phyloP scores from a whole-genome alignment of 1,284 basidiomycete genomes.

The Puccinia coronata region DNA sequence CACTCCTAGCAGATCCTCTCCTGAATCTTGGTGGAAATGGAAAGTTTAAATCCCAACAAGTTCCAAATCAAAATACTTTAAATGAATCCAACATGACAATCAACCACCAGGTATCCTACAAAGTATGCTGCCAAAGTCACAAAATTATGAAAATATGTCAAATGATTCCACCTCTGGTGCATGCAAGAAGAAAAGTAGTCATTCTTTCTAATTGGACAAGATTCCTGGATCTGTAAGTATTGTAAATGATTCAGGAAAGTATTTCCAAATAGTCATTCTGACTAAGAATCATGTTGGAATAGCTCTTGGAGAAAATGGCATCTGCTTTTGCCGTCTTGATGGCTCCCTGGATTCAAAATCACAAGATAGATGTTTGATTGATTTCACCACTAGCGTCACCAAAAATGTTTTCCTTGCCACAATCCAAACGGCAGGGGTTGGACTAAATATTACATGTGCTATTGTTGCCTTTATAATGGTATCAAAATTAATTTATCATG shows the following conservation, averaged over 20 bases:
- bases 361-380: not conserved
- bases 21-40: not conserved
- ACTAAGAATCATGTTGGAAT: conserved; percentile 2
- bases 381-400: not conserved
- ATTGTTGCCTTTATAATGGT: conserved; percentile 28
- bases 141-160: not conserved
- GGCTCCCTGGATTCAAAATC: not conserved
- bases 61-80: not conserved
- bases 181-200: not conserved
- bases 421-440: not conserved
- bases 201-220: conserved; percentile 18
- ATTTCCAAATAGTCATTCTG: not conserved
- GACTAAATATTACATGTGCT: conserved; percentile 16
- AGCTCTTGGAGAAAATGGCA: not conserved
- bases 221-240: conserved; percentile 9
- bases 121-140: not conserved
- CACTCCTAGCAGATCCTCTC: too few relatives aligned
- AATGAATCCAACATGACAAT: not conserved
- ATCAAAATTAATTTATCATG: not conserved
- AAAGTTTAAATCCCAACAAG: not conserved
- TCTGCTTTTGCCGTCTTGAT: conserved; percentile 9
- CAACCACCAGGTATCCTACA: not conserved
- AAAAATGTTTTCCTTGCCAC: conserved; percentile 1
- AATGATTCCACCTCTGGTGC: not conserved
- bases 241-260: not conserved